phyloP scores from a whole-genome alignment of 176 grass and related monocot species.

The Thalia dealbata region DNA sequence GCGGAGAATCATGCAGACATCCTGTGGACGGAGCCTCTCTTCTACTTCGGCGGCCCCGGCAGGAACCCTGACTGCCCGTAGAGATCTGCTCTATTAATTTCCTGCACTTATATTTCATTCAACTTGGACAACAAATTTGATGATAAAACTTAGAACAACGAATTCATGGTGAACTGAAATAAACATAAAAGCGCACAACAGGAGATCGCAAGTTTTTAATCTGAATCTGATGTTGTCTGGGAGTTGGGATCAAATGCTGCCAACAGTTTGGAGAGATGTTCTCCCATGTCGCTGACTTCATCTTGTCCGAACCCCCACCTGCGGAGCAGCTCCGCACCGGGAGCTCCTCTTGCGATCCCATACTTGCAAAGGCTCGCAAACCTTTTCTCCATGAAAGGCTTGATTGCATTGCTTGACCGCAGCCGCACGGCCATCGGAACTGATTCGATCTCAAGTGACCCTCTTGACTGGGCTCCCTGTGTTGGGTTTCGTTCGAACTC shows the following conservation, averaged over 20 bases:
- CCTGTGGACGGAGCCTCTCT: background rate
- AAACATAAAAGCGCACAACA: too few species aligned
- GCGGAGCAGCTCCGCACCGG: conserved; percentile 38
- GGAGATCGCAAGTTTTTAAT: conserved; percentile 15
- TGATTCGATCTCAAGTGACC: conserved; percentile 53
- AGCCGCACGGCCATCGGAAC: conserved; percentile 55
- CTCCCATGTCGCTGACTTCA: conserved; percentile 69
- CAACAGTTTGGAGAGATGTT: conserved; percentile 59
- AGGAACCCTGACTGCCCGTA: background rate
- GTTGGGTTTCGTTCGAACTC: conserved; percentile 29
- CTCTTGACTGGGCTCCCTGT: conserved; percentile 32
- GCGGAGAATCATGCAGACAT: background rate
- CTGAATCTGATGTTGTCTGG: conserved; percentile 52
- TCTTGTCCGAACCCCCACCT: conserved; percentile 81
- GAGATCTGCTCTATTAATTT: too few species aligned
- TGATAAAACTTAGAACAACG: too few species aligned
- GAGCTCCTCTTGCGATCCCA: conserved; percentile 36
- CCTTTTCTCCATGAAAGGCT: conserved; percentile 64
- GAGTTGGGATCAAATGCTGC: conserved; percentile 26
- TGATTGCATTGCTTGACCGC: conserved; percentile 46
- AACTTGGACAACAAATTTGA: too few species aligned
- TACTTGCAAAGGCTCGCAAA: conserved; percentile 42
- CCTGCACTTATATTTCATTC: too few species aligned
- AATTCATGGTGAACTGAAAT: too few species aligned
- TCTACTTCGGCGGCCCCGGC: background rate